Conservation (phyloP, 2,329 filamentous ascomycete genomes). For the Colletotrichum lini region DNA sequence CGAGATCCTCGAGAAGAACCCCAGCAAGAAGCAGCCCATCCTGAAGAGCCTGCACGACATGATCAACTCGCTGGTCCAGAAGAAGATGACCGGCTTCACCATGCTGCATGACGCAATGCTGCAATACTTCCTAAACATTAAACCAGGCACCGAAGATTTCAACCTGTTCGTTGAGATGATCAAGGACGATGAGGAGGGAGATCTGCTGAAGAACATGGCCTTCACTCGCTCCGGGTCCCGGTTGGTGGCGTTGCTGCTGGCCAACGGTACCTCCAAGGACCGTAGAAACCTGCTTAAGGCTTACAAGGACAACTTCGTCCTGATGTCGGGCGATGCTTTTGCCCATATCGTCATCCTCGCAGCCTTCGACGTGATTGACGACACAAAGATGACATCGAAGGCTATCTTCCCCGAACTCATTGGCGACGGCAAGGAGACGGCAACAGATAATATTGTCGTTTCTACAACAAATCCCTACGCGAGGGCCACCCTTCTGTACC, state of each 20-base stretch:
- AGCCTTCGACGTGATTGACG: constrained; percentile 92
- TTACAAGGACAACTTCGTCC: constrained; percentile 90
- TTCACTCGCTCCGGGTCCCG: constrained; percentile 93
- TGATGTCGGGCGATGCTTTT: constrained; percentile 85
- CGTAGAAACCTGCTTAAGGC: constrained; percentile 89
- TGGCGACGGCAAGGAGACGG: constrained; percentile 75
- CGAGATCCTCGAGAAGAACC: constrained; percentile 80
- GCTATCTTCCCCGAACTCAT: constrained; percentile 89
- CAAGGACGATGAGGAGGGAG: constrained; percentile 91
- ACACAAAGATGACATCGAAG: constrained; percentile 90
- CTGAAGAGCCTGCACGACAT: constrained; percentile 88
- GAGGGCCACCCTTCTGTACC: constrained; percentile 81
- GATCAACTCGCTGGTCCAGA: constrained; percentile 94
- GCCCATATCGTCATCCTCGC: constrained; percentile 87
- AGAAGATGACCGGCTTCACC: constrained; percentile 96
- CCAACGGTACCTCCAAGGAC: constrained; percentile 91
- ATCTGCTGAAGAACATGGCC: constrained; percentile 93
- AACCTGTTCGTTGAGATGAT: constrained; percentile 91
- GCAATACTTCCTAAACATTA: constrained; percentile 90
- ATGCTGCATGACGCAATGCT: constrained; percentile 99
- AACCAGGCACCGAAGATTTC: constrained; percentile 83
- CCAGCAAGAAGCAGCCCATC: constrained; percentile 89
- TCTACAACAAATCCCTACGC: constrained; percentile 77
- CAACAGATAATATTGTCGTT: constrained; percentile 75
- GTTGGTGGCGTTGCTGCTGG: constrained; percentile 85